Evolutionary conservation across 768 basidiomycete genomes (phyloP).

Genomic region (Leucocoprinus leucothites): DNA sequence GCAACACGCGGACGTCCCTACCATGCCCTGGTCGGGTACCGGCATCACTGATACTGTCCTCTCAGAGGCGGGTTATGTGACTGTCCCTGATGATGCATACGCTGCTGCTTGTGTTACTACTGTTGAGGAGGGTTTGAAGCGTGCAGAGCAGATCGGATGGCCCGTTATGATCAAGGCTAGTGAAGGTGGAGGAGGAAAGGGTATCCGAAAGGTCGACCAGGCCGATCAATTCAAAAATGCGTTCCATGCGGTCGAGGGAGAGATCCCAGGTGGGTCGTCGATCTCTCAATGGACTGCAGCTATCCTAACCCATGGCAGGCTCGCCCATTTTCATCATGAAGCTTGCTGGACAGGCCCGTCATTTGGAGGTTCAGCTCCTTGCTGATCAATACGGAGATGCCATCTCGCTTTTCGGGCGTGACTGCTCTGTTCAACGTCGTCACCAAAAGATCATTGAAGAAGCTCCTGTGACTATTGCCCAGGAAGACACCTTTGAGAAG

Average conservation of each 20-base stretch:
- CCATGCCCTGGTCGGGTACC: conserved; percentile 98
- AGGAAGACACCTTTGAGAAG: conserved; percentile 85
- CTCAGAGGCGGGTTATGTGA: conserved; percentile 86
- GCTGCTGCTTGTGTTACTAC: conserved; percentile 80
- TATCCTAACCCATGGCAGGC: conserved; percentile 40
- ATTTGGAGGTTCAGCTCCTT: conserved; percentile 96
- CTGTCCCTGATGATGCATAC: conserved; percentile 91
- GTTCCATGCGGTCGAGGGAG: conserved; percentile 89
- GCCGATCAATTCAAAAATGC: conserved; percentile 91
- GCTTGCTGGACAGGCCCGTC: conserved; percentile 95
- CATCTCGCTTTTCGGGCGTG: conserved; percentile 97
- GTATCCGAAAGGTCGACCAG: conserved; percentile 91
- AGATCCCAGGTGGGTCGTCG: conserved; percentile 80
- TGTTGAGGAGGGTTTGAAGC: conserved; percentile 83
- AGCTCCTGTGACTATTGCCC: conserved; percentile 97
- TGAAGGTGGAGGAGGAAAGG: conserved; percentile 98
- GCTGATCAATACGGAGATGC: conserved; percentile 99
- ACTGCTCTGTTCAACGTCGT: conserved; percentile 98
- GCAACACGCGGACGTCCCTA: conserved; percentile 93
- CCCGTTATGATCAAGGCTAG: conserved; percentile 99
- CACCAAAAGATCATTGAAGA: conserved; percentile 99
- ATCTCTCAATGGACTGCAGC: conserved; percentile 11
- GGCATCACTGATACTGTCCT: conserved; percentile 87
- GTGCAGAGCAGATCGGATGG: conserved; percentile 88
- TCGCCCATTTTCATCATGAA: conserved; percentile 99